A percentile compares a stretch with the other conserved stretches of the same genome.
These are phyloP conservation scores for Xylaria longipes DNA, from an alignment of 495 filamentous ascomycete species.

Conservation along the genomic window DNA sequence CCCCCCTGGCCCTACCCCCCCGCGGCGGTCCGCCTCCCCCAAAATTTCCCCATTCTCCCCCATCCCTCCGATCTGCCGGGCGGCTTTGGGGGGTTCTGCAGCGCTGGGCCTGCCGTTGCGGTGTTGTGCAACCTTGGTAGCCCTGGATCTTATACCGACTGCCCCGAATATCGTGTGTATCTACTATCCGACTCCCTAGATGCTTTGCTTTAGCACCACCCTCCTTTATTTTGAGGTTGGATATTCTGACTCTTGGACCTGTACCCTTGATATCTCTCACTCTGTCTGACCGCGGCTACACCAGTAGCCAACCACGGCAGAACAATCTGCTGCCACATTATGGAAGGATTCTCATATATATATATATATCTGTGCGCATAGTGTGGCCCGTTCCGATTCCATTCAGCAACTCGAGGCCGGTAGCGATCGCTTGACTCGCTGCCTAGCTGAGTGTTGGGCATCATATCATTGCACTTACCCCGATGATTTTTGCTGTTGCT, in stretches of 20 bases:
- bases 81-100: conserved; percentile 17
- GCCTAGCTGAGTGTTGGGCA: conserved; percentile 1
- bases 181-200: background rate
- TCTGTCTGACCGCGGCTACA: background rate
- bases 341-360: background rate
- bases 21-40: conserved; percentile 8
- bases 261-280: background rate
- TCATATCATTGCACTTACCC: background rate
- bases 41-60: conserved; percentile 16
- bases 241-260: background rate
- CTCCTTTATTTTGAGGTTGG: background rate
- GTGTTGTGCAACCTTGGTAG: conserved; percentile 18
- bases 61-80: conserved; percentile 23
- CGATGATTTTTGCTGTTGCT: background rate
- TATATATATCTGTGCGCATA: conserved; percentile 10
- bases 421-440: background rate
- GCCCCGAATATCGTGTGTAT: background rate
- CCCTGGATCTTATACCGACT: conserved; percentile 5
- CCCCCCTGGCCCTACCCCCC: background rate
- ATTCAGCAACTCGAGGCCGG: background rate
- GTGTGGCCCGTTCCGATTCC: conserved; percentile 5
- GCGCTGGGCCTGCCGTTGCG: conserved; percentile 18
- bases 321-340: background rate
- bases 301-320: background rate
- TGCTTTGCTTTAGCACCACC: background rate